Evolutionary conservation across 1,139 yeast species (phyloP), one percentile per base, ranked within the genome.

Genomic region (Candida gigantensis): DNA sequence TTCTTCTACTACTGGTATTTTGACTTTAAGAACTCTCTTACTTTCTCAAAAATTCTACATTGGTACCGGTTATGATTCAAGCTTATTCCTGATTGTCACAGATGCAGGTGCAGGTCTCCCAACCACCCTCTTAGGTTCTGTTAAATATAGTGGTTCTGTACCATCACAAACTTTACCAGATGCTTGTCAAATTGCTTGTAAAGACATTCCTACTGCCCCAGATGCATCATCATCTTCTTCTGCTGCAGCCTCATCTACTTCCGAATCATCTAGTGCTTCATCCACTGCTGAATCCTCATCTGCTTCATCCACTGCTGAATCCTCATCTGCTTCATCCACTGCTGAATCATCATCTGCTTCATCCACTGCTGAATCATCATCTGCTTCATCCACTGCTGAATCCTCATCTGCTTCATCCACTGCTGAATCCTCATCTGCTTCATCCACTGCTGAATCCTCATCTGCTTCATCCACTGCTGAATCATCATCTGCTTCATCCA

Each of bases 301-400:
- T 30, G 33, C 41, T 21, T 28, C 48, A 6, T 19, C 15, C 4
- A 46, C 55, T 3, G n/a, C n/a, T n/a, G 40, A 7, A 26, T 7
- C 30, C 6, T 18, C 19, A 6, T 53, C 55, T 30, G 33, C 41
- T 21, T 28, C 48, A 6, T 19, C 15, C 4, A 46, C 55, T 3
- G 45, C 55, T 3, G 62, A 61, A 32, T 40, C 56, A 8, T 52
- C 58, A 45, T 49, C 54, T 6, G 47, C 30, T 23, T 43, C 43
- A 11, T 18, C 19, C 7, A 18, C 19, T 5, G 19, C 5, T 18
- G 5, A 5, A 18, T 18, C 19, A 6, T 18, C 19, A 18, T 18
- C 19, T 15, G 35, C 26, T 24, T 37, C 18, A 37, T 45, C 17
- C 40, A 49, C 25, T 7, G 34, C 27, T 10, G 11, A 25, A 7